A percentile compares a stretch with the other conserved stretches of the same genome.
phyloP scores from a whole-genome alignment of 345 rosid species.

The Syzygium jambos region DNA sequence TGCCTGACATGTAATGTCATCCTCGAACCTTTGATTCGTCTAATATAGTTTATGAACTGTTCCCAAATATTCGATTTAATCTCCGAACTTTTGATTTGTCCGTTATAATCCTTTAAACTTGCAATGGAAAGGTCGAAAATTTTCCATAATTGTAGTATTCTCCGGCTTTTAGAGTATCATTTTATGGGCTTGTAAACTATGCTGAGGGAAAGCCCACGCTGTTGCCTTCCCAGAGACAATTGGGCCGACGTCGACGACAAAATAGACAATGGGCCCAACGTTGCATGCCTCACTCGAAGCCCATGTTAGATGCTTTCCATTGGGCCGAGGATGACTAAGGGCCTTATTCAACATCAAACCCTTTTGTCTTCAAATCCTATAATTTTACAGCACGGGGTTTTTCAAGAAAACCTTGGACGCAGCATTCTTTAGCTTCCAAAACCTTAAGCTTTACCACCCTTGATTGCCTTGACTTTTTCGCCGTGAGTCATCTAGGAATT shows the following conservation, averaged over 20 bases:
- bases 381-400: not conserved
- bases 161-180: not conserved
- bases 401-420: not conserved
- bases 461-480: not conserved
- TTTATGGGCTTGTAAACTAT: not conserved
- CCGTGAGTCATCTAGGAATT: not conserved
- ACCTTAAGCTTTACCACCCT: not conserved
- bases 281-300: not conserved
- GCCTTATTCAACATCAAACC: not conserved
- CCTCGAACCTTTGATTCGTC: not conserved
- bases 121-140: not conserved
- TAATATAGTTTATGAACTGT: accelerated
- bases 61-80: not conserved
- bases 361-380: not conserved
- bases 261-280: not conserved
- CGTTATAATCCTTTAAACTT: not conserved
- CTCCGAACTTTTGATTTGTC: not conserved
- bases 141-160: not conserved
- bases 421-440: not conserved
- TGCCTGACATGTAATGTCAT: too few species aligned
- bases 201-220: not conserved
- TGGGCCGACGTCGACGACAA: not conserved
- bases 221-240: not conserved
- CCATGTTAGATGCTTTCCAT: not conserved
- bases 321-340: not conserved